A percentile compares a stretch with the other conserved stretches of the same genome.
Conservation (phyloP, 176 grass and related monocot species). For the Triticum aestivum region IWGSC_CS_RefSeq_v2.1 NC_057812.1:129648750-129649249, state of each 20-base stretch:
- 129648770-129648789: neutral
- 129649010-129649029: neutral
- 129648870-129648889: neutral
- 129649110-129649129: no score
- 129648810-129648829: neutral
- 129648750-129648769: neutral
- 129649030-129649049: neutral
- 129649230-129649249: neutral
- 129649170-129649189: no score
- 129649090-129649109: neutral
- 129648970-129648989: neutral
- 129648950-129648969: neutral
- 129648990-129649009: neutral
- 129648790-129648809: neutral
- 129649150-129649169: no score
- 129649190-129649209: neutral
- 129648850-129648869: neutral
- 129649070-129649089: constrained; percentile 3
- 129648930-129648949: neutral
- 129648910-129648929: neutral
- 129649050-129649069: neutral
- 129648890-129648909: neutral
- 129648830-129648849: neutral
- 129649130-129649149: no score
- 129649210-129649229: neutral